Evolutionary conservation across 1,284 basidiomycete species (phyloP).

Genomic region (Rhodotorula mucilaginosa): DNA sequence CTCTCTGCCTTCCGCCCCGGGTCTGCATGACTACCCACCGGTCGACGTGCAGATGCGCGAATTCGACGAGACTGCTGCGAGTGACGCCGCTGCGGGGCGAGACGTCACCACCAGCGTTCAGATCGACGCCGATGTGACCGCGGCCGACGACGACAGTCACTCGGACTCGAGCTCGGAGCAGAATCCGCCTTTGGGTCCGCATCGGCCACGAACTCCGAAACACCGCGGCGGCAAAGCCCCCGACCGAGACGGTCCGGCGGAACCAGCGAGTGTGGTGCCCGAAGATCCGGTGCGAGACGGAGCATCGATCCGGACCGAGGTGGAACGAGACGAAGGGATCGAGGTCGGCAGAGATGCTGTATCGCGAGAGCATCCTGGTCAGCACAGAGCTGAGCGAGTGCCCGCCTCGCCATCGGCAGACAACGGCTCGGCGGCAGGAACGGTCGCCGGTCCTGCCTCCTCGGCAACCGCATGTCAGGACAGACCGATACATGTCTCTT

Average conservation of each 20-base stretch:
- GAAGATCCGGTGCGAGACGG: conserved; percentile 18
- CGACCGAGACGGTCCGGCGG: neutral
- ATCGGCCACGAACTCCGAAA: neutral
- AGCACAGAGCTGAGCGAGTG: too few relatives aligned
- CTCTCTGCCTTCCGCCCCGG: neutral
- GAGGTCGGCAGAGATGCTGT: neutral
- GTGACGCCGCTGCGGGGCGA: neutral
- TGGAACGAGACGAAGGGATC: conserved; percentile 12
- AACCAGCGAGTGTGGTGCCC: rapidly evolving
- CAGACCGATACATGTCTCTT: too few relatives aligned
- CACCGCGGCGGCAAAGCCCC: conserved; percentile 6
- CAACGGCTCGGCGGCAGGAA: neutral
- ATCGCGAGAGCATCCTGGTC: too few relatives aligned
- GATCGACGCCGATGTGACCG: neutral
- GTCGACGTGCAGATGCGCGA: neutral
- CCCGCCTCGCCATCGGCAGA: neutral
- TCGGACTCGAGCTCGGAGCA: neutral
- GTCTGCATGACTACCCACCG: neutral
- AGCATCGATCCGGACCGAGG: conserved; percentile 12
- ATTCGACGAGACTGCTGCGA: neutral
- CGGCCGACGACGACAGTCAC: neutral
- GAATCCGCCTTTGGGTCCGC: neutral
- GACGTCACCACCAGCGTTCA: neutral
- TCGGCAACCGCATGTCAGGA: neutral
- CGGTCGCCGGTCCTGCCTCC: neutral